phyloP scores from a whole-genome alignment of 768 basidiomycete genomes.

The Mycena leptocephala region DNA sequence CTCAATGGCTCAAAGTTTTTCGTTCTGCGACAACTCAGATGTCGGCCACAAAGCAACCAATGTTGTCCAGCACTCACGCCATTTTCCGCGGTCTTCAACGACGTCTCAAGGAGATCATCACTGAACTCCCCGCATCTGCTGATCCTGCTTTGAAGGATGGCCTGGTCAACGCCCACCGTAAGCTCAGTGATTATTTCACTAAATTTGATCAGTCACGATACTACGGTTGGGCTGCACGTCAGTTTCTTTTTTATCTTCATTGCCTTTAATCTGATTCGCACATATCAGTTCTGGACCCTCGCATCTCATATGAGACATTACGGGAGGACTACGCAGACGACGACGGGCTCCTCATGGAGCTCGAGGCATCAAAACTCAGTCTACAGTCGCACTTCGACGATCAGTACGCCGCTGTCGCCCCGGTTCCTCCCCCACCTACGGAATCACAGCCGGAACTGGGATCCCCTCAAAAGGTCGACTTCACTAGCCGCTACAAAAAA shows the following conservation, averaged over 20 bases:
- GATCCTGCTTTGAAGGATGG: not conserved
- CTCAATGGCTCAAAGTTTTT: not conserved
- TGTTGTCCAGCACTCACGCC: not conserved
- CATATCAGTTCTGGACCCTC: not conserved
- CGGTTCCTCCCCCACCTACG: not conserved
- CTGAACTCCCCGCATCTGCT: not conserved
- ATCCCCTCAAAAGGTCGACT: not conserved
- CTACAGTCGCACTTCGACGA: not conserved
- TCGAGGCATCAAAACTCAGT: no score
- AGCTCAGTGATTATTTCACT: not conserved
- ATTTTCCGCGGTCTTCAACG: not conserved
- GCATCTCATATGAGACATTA: not conserved
- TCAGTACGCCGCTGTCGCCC: not conserved
- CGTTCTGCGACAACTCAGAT: no score
- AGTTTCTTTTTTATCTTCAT: not conserved
- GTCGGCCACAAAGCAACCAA: no score
- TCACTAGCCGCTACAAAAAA: not conserved
- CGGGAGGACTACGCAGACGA: not conserved
- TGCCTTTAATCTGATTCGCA: not conserved
- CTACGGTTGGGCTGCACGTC: not conserved
- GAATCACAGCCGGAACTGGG: not conserved
- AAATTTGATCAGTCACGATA: not conserved
- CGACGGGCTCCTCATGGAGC: not conserved
- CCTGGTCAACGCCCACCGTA: not conserved
- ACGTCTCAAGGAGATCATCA: not conserved